Percentiles rank a stretch among this genome's conserved stretches.
These are phyloP conservation scores for Metarhizium humberi DNA, from an alignment of 2,329 filamentous ascomycete genomes.

Conservation along the genomic window DNA sequence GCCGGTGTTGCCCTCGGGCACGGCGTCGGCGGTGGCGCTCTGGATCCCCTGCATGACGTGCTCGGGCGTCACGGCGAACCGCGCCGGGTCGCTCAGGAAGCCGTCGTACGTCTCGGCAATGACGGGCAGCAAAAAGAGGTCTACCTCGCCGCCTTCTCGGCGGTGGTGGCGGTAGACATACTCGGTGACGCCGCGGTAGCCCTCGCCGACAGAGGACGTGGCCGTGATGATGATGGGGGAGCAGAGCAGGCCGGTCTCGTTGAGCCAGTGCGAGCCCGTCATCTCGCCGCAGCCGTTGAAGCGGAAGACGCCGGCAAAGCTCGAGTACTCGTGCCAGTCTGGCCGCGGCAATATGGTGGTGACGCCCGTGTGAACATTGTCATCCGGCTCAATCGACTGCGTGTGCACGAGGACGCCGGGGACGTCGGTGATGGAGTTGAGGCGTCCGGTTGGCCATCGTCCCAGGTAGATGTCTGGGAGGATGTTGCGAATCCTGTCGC, in stretches of 20 bases:
- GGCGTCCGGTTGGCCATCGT: conserved; percentile 30
- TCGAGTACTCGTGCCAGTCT: conserved; percentile 34
- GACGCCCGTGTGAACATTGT: conserved; percentile 37
- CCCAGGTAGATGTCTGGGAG: conserved; percentile 35
- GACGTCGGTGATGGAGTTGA: conserved; percentile 43
- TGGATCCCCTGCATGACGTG: conserved; percentile 46
- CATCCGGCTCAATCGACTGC: conserved; percentile 28
- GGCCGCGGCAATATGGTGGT: conserved; percentile 37
- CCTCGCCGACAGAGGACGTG: conserved; percentile 46
- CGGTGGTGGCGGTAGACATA: conserved; percentile 38
- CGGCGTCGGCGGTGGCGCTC: conserved; percentile 36
- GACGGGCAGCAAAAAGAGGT: conserved; percentile 47
- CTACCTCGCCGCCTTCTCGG: conserved; percentile 31
- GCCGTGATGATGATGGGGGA: conserved; percentile 54
- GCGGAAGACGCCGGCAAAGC: conserved; percentile 43
- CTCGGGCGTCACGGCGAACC: conserved; percentile 43
- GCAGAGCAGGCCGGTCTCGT: conserved; percentile 49
- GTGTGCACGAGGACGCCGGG: conserved; percentile 37
- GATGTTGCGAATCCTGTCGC: conserved; percentile 27
- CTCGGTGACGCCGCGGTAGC: conserved; percentile 49
- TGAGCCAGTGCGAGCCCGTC: conserved; percentile 52
- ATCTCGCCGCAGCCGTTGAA: conserved; percentile 58
- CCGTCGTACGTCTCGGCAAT: conserved; percentile 58
- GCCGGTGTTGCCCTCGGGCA: conserved; percentile 53
- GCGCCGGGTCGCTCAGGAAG: conserved; percentile 46